Evolutionary conservation across 179 eudicot genomes (phyloP).

Genomic region (Amaranthus tricolor): DNA sequence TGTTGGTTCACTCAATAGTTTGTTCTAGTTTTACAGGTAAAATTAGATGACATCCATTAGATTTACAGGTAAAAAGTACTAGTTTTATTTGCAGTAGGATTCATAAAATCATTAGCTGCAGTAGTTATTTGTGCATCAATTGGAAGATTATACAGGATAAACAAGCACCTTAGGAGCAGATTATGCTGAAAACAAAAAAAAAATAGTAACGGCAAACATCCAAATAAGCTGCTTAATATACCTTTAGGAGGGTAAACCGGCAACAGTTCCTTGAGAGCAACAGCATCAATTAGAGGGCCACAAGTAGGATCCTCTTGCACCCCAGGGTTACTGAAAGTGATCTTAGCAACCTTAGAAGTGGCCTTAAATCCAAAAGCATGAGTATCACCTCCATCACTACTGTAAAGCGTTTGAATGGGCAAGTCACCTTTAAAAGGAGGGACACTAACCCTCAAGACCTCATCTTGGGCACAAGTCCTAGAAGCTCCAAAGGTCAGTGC

Average conservation of each 20-base stretch:
- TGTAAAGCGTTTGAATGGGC: slow-evolving; percentile 77
- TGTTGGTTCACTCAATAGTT: neutral
- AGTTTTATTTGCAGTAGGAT: neutral
- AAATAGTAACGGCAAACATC: neutral
- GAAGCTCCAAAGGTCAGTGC: slow-evolving; percentile 81
- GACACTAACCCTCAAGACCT: slow-evolving; percentile 73
- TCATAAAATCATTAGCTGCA: too few species aligned
- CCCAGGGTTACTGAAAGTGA: slow-evolving; percentile 74
- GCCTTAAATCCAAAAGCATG: slow-evolving; percentile 76
- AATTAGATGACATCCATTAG: neutral
- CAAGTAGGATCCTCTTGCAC: slow-evolving; percentile 86
- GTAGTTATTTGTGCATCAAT: neutral
- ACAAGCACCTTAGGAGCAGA: neutral
- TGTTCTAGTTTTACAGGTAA: too few species aligned
- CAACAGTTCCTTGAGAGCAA: slow-evolving; percentile 75
- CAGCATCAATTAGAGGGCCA: slow-evolving; percentile 86
- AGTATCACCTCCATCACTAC: slow-evolving; percentile 76
- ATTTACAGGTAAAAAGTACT: neutral
- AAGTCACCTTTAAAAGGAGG: slow-evolving; percentile 67
- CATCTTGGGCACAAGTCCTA: slow-evolving; percentile 87
- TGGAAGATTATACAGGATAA: neutral
- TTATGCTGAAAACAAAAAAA: neutral
- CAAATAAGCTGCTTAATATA: slow-evolving; percentile 5
- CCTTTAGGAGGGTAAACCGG: slow-evolving; percentile 51
- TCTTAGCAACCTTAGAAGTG: slow-evolving; percentile 37